These are phyloP conservation scores for Aureobasidium vineae DNA, from an alignment of 2,329 filamentous ascomycete genomes.

Conservation along the genomic window DNA sequence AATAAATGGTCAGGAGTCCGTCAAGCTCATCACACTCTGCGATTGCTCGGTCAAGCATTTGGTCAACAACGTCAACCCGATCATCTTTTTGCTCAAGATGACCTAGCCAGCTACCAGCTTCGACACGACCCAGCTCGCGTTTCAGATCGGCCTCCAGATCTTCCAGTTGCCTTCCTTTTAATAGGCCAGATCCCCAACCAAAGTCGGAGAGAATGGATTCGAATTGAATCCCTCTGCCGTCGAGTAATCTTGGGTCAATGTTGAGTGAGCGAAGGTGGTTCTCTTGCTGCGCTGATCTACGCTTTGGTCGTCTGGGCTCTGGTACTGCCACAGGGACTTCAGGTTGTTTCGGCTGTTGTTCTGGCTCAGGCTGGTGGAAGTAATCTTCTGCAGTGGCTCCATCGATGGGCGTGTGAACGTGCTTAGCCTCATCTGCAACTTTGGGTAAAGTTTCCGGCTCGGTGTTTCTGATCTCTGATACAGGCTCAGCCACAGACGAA, in stretches of 20 bases:
- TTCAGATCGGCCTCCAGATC: slow-evolving; percentile 80
- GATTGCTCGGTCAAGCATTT: slow-evolving; percentile 84
- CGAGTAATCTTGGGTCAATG: slow-evolving; percentile 72
- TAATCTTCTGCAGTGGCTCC: background rate
- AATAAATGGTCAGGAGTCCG: slow-evolving; percentile 88
- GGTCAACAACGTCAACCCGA: slow-evolving; percentile 80
- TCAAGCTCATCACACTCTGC: slow-evolving; percentile 95
- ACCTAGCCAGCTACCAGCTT: slow-evolving; percentile 88
- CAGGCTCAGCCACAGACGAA: slow-evolving; percentile 40
- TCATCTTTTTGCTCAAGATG: slow-evolving; percentile 84
- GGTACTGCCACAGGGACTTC: slow-evolving; percentile 32
- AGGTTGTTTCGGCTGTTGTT: slow-evolving; percentile 33
- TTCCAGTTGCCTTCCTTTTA: slow-evolving; percentile 72
- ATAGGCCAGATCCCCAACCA: slow-evolving; percentile 78
- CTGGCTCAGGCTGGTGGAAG: slow-evolving; percentile 33
- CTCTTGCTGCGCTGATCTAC: slow-evolving; percentile 69
- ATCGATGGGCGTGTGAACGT: background rate
- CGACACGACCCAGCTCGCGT: slow-evolving; percentile 82
- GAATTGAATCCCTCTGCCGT: slow-evolving; percentile 74
- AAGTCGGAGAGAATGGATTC: slow-evolving; percentile 80
- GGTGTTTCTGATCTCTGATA: slow-evolving; percentile 58
- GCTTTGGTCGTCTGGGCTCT: slow-evolving; percentile 41
- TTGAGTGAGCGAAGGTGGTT: slow-evolving; percentile 76
- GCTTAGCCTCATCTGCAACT: background rate
- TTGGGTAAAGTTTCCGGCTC: slow-evolving; percentile 29